Conservation (phyloP, 2,329 filamentous ascomycete genomes). For the Colletotrichum euphorbiae region DNA sequence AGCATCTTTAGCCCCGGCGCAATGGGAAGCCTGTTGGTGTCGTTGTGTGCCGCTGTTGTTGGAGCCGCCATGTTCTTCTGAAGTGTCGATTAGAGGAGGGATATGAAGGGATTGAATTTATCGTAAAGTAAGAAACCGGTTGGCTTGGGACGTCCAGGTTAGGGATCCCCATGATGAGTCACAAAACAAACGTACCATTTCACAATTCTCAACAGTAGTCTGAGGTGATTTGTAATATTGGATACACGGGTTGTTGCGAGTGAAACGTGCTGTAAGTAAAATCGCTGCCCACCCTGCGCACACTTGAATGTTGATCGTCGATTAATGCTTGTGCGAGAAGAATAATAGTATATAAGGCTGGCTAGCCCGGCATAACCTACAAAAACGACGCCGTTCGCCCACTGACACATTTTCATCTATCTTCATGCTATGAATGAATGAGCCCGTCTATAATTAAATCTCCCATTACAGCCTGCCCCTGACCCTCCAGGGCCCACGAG, state of each 20-base stretch:
- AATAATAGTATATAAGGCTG: neutral
- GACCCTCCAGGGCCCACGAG: constrained; percentile 52
- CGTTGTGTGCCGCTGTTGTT: constrained; percentile 31
- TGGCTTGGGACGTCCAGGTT: too few species aligned
- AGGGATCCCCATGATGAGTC: too few species aligned
- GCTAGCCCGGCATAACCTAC: neutral
- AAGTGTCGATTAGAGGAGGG: neutral
- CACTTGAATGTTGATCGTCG: too few species aligned
- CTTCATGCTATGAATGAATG: neutral
- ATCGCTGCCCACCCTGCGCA: too few species aligned
- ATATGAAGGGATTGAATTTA: neutral
- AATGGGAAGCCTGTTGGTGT: neutral
- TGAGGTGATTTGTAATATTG: too few species aligned
- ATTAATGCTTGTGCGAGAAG: neutral
- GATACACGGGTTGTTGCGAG: too few species aligned
- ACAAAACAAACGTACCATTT: too few species aligned
- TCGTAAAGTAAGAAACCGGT: neutral
- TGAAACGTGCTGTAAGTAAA: too few species aligned
- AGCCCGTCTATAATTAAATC: neutral
- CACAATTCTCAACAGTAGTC: too few species aligned
- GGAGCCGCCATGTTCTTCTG: constrained; percentile 38
- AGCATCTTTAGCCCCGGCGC: constrained; percentile 13
- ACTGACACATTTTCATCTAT: constrained; percentile 4
- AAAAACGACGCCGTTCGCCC: constrained; percentile 8
- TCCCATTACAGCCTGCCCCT: constrained; percentile 47